Base-by-base conservation (phyloP, 345 rosid genomes). In the Sisymbrium irio region DNA sequence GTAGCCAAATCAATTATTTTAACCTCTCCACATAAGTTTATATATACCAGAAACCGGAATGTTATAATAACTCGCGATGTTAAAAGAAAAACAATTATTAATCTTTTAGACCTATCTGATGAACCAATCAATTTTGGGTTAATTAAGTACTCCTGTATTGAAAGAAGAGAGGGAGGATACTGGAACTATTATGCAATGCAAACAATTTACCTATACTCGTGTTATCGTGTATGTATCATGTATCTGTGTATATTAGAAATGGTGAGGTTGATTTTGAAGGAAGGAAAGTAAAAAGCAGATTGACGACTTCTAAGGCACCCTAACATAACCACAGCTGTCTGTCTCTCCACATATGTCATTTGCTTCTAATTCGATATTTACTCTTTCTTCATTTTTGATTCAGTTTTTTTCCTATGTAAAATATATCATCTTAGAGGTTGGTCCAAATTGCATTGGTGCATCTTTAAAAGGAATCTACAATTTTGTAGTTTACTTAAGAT, bases 261-360 rank as follows among this genome's bases (percentile, higher is more conserved):
- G 58, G 72, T 69, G 71, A 63, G 71, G 40, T 64, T 71, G 76
- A 77, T 77, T 70, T 57, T n/a, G 45, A 64, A 63, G 40, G 14
- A 77, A 70, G 79, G 71, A 46, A 70, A 64, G 67, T 62, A 8
- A 47, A 63, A 76, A 63, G 62, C 14, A 47, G 41, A 37, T 22
- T 47, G 67, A 47, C 56, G 71, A 71, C 76, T 77, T 77, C 61
- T 19, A 77, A 64, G 80, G 80, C 78, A 75, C 63, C 69, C 73
- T 67, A 75, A 59, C 75, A 69, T 69, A 61, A 45, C 59, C 37
- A 75, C 49, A 68, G 49, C 63, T 68, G 73, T 59, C 69, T 61
- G 73, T 59, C 69, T 61, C 74, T 75, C 73, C 28, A 74, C 67
- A 50, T 57, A 13, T 74, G 35, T 57, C 41, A 65, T 45, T 65